A percentile compares a stretch with the other conserved stretches of the same genome.
These are phyloP conservation scores for Thraustotheca clavata DNA, from an alignment of 352 stramenopile species.

Conservation along the genomic window DNA sequence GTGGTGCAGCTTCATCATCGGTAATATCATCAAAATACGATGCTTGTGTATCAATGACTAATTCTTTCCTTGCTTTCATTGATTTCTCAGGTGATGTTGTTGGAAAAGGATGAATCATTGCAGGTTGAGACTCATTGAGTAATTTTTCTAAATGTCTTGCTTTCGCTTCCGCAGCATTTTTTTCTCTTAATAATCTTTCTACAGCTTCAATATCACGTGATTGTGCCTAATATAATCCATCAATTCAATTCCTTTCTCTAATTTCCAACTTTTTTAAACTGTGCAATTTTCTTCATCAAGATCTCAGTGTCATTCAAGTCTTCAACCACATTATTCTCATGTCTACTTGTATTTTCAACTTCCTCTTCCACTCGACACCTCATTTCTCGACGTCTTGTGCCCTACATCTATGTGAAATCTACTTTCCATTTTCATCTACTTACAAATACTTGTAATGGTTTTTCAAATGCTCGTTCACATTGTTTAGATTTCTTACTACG, in stretches of 20 bases:
- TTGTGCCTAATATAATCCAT: not conserved
- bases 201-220: slow-evolving; percentile 12
- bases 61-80: not conserved
- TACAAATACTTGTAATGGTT: not conserved
- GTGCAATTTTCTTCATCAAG: not conserved
- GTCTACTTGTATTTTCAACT: no score
- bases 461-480: not conserved
- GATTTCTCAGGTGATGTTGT: not conserved
- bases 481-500: slow-evolving; percentile 2
- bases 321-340: no score
- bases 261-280: not conserved
- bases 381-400: no score
- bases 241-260: no score
- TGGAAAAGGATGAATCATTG: not conserved
- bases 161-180: slow-evolving; percentile 2
- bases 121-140: not conserved
- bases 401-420: no score
- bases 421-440: no score
- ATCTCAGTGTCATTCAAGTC: no score
- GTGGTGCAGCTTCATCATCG: slow-evolving; percentile 2
- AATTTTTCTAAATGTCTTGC: not conserved
- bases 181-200: slow-evolving; percentile 6
- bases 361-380: no score
- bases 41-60: not conserved
- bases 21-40: not conserved